Evolutionary conservation across 2,329 filamentous ascomycete species (phyloP), one percentile per base, ranked within the genome.

Genomic region (Ceratocystis cubensis): DNA sequence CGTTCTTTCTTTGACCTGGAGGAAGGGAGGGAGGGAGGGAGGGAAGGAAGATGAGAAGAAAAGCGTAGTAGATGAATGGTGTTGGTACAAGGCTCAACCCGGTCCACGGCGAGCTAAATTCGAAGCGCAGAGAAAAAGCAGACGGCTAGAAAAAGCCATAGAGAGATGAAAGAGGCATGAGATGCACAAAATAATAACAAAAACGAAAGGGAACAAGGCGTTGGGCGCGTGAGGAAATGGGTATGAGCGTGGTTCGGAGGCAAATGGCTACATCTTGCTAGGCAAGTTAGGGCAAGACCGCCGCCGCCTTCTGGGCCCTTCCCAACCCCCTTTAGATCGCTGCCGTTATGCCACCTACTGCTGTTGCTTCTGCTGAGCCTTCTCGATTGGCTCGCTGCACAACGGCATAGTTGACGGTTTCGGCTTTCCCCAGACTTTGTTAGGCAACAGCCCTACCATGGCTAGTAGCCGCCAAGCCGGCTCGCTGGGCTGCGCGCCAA

Each of bases 401-500:
- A 68, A 44, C 59, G 63, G 61, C 61, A 41, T 62, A 2, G 63
- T 66, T 13, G 65, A 67, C 50, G 61, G 61, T 56, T 53, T 59
- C 33, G 63, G 64, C 66, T 65, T 59, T n/a, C 66, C 66, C 66
- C 66, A 68, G 56, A 66, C 37, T 53, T 68, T 68, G 44, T 68
- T 66, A 5, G 66, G 66, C 33, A 68, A 22, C 20, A 66, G 45
- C 30, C 77, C 71, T 67, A 92, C 90, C 89, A 96, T 88, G 66
- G 83, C 84, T 71, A 99, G 78, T 72, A 97, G 76, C 74, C 90
- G 82, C 92, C 92, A 96, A 45, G 88, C 89, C 2, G 89, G 86
- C 71, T 96, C 90, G 69, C 88, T 92, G 8, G 94, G 94, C 78
- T 99, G 94, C 66, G 94, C 94, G 0, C 94, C 94, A 2, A 97